Evolutionary conservation across 768 basidiomycete genomes (phyloP).

Genomic region (Amanita rimosa): DNA sequence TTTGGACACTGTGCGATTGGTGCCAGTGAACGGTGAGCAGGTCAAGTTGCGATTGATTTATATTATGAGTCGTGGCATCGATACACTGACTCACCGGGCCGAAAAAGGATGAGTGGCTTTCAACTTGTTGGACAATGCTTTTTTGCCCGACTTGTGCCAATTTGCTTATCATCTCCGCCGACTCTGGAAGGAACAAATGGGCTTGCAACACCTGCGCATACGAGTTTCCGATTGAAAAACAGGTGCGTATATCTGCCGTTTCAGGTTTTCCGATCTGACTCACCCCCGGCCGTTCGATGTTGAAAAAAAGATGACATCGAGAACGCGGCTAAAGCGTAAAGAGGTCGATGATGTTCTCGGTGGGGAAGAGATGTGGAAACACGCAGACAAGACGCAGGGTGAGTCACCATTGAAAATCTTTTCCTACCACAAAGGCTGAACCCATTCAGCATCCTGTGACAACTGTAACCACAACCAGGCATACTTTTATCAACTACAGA

Average conservation of each 20-base stretch:
- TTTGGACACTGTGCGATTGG: too few species aligned
- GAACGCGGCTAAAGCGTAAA: conserved; percentile 80
- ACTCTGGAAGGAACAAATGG: conserved; percentile 85
- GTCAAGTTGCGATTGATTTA: too few species aligned
- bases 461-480: conserved; percentile 83
- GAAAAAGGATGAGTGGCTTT: too few species aligned
- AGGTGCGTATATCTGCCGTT: conserved; percentile 28
- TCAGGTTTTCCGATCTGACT: background rate
- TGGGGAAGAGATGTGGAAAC: conserved; percentile 87
- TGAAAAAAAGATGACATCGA: conserved; percentile 78
- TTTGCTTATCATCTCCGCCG: conserved; percentile 65
- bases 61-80: too few species aligned
- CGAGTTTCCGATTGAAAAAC: conserved; percentile 85
- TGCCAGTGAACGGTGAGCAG: too few species aligned
- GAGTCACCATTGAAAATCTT: background rate
- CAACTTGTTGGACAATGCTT: conserved; percentile 40
- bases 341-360: conserved; percentile 93
- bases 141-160: conserved; percentile 96
- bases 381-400: conserved; percentile 85
- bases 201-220: conserved; percentile 91
- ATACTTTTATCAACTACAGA: conserved; percentile 95
- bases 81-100: too few species aligned
- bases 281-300: background rate
- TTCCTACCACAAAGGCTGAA: background rate
- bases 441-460: conserved; percentile 35